A percentile compares a stretch with the other conserved stretches of the same genome.
phyloP scores from a whole-genome alignment of 2,329 filamentous ascomycete species.

The Penicillium glabrum region DNA sequence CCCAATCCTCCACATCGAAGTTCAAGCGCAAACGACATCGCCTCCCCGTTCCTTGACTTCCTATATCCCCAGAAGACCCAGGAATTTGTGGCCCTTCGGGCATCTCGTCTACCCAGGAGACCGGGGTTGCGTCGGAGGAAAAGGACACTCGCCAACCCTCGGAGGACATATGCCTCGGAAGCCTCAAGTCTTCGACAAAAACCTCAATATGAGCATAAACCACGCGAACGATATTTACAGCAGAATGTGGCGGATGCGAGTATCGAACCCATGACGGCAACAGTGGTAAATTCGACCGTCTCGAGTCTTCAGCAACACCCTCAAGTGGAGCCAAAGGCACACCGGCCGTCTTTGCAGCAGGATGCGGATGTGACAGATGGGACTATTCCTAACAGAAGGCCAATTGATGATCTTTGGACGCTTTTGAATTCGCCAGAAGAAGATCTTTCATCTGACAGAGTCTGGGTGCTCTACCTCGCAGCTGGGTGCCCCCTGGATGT shows the following conservation, averaged over 20 bases:
- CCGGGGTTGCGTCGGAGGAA: slow-evolving; percentile 29
- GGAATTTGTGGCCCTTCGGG: slow-evolving; percentile 20
- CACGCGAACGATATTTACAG: background rate
- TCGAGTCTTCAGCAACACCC: background rate
- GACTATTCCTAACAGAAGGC: background rate
- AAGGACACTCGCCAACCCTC: slow-evolving; percentile 18
- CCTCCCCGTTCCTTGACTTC: slow-evolving; percentile 38
- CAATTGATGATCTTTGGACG: slow-evolving; percentile 6
- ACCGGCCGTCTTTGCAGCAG: background rate
- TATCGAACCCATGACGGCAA: slow-evolving; percentile 12
- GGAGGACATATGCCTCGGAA: slow-evolving; percentile 29
- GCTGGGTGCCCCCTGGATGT: slow-evolving; percentile 29
- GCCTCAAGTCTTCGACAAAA: slow-evolving; percentile 9
- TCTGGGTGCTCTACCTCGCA: slow-evolving; percentile 43
- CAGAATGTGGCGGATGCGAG: background rate
- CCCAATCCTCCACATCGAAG: slow-evolving; percentile 8
- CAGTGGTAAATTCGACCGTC: background rate
- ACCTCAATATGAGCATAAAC: background rate
- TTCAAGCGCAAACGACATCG: slow-evolving; percentile 17
- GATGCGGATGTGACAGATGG: background rate
- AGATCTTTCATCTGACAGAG: slow-evolving; percentile 34
- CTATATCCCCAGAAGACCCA: slow-evolving; percentile 38
- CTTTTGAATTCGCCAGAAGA: slow-evolving; percentile 10
- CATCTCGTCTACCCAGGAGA: slow-evolving; percentile 24
- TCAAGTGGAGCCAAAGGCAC: background rate